Conservation (phyloP, 345 rosid genomes). For the Trapa bicornis region DNA sequence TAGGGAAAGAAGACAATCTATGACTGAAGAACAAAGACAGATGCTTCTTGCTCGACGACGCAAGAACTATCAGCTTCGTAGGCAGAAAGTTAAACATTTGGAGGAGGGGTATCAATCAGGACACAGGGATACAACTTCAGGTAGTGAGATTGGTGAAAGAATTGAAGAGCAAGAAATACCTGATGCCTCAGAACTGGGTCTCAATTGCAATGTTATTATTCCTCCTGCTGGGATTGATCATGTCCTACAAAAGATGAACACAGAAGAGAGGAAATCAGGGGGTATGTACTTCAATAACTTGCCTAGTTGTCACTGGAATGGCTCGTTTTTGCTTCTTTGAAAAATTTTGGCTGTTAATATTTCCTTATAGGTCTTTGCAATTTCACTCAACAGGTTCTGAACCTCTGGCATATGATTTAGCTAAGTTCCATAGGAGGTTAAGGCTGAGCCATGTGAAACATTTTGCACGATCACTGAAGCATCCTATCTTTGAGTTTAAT, state of each 20-base stretch:
- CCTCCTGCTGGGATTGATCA: conserved; percentile 13
- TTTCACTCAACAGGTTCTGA: conserved; percentile 37
- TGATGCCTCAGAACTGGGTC: conserved; percentile 21
- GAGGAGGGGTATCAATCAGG: conserved; percentile 26
- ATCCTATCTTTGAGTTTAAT: conserved; percentile 16
- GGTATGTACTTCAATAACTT: conserved; percentile 21
- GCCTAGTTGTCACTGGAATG: not conserved
- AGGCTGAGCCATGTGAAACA: conserved; percentile 62
- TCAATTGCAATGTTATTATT: conserved; percentile 11
- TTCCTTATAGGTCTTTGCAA: not conserved
- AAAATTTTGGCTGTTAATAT: not conserved
- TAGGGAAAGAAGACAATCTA: conserved; percentile 76
- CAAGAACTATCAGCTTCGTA: conserved; percentile 61
- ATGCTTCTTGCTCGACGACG: conserved; percentile 87
- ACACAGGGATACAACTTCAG: conserved; percentile 6
- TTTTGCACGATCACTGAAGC: conserved; percentile 55
- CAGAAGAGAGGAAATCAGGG: conserved; percentile 18
- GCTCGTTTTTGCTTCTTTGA: not conserved
- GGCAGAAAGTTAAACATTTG: conserved; percentile 49
- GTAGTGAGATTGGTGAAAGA: conserved; percentile 12
- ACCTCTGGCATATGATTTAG: conserved; percentile 35
- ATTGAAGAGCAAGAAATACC: conserved; percentile 12
- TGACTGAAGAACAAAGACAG: conserved; percentile 82
- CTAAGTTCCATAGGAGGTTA: conserved; percentile 37
- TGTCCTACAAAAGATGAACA: conserved; percentile 12